Evolutionary conservation across 192 early-diverging fungal genomes (phyloP), one percentile per base, ranked within the genome.

Genomic region (Geranomyces variabilis): DNA sequence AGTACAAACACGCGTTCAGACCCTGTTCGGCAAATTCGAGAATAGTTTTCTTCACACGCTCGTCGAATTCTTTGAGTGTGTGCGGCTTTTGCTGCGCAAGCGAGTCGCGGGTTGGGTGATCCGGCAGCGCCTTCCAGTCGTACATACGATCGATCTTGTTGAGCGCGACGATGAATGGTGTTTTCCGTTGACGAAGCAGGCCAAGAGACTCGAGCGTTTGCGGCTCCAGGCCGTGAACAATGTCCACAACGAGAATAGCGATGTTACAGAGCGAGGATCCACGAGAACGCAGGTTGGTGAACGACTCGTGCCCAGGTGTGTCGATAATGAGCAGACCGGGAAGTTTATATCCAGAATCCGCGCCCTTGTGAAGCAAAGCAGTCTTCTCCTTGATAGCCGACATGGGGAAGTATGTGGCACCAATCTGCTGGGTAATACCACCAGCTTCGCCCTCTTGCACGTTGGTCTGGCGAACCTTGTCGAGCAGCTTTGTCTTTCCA

Each of bases 341-440:
- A 8, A 98, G 79, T 69, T 94, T 94, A 80, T 94, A 91, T 43
- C 80, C 84, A 45, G 80, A 79, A 29, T 69, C 73, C 62, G 66
- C 57, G 68, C 79, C 84, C 80, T 89, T 77, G 61, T 85, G 70
- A 57, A 99, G 79, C 47, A 88, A 83, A 0, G 88, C 89, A 30
- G 96, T 97, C 86, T 99, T 99, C 71, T 88, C 83, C 77, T 87
- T 86, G 71, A 99, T 96, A 30, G 94, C 93, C 36, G 93, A 91
- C 63, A 93, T 86, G n/a, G 96, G 97, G 89, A 99, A 97, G 83
- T 93, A 99, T 29, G 96, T 97, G 17, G 97, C 97, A 80, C 97
- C 97, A 69, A 99, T 99, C 77, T 99, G 97, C 80, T 99, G 97
- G 13, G 97, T 99, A 78, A 99, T 99, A 80, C 97, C 97, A 74